Base-by-base conservation (phyloP, 345 rosid species). In the Arabis alpina region DNA sequence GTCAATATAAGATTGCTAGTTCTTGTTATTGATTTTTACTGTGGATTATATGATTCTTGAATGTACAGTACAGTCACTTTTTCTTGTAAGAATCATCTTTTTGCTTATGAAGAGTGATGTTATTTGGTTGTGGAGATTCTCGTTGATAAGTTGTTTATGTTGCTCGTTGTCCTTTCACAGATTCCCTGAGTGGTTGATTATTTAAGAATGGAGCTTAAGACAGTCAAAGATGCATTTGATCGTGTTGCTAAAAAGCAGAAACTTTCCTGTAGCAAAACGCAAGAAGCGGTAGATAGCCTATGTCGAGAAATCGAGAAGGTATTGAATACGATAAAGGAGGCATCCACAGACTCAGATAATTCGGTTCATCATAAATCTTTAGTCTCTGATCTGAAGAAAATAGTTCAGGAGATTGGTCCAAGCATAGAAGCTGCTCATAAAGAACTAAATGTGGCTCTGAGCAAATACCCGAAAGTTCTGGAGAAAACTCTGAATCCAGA, bases 171-270 rank as follows among this genome's bases (percentile, higher is more conserved):
- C 28, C 9, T 32, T 37, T 15, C 12, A 2, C 51, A 11, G 66
- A 59, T 36, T 36, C 10, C 40, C 3, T 36, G 10, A 8, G 42
- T 55, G 19, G 28, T 27, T 41, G 47, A 42, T n/a, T 49, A 23
- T 13, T 24, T 67, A 53, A 71, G 59, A 61, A 87, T 87, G 93
- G 87, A 87, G 78, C 72, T 85, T 70, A 87, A 80, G 73, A 80
- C 73, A 24, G 77, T 85, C 23, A 87, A 80, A 66, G 93, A 87
- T 80, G 88, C 82, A 66, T 85, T 87, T 81, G 88, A 85, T 73
- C 87, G 81, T 44, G 88, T 87, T 64, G 47, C 86, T 10, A 87
- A 85, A 78, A 87, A 84, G 79, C 93, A 85, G 71, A 87, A 82
- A 64, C 71, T 85, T 43, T 81, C 84, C 14, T 52, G 58, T 42